Conservation (phyloP, 164 flowering plant species). For the Akebia trifoliata region DNA sequence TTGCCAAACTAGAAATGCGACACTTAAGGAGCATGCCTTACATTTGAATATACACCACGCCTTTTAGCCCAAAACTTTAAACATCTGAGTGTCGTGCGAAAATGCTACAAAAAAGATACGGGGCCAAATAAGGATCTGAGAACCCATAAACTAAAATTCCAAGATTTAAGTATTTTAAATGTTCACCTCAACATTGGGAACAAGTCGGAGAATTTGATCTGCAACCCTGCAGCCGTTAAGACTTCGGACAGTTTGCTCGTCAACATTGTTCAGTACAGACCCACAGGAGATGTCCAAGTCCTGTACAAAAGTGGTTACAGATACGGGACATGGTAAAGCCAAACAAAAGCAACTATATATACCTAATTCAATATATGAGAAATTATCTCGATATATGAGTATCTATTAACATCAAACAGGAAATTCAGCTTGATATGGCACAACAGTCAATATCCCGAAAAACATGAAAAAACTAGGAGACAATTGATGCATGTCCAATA, state of each 20-base stretch:
- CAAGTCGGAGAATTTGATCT: constrained; percentile 43
- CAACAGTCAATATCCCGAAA: too few relatives aligned
- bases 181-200: constrained; percentile 43
- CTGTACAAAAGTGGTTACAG: constrained; percentile 13
- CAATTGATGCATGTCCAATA: too few relatives aligned
- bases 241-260: constrained; percentile 46
- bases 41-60: constrained; percentile 98
- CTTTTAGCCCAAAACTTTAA: constrained; percentile 91
- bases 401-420: too few relatives aligned
- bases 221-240: constrained; percentile 55
- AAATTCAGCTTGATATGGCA: too few relatives aligned
- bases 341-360: too few relatives aligned
- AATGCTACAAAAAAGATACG: constrained; percentile 46
- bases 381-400: too few relatives aligned
- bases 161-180: neutral
- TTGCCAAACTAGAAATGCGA: neutral
- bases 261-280: constrained; percentile 38
- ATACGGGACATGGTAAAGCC: too few relatives aligned
- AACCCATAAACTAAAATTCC: constrained; percentile 19
- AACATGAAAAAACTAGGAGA: too few relatives aligned
- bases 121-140: constrained; percentile 25
- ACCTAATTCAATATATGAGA: too few relatives aligned
- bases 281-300: constrained; percentile 42
- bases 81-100: constrained; percentile 77
- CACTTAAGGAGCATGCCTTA: constrained; percentile 24